These are phyloP conservation scores for Yarrowia porcina DNA, from an alignment of 805 yeast genomes.

Conservation along the genomic window DNA sequence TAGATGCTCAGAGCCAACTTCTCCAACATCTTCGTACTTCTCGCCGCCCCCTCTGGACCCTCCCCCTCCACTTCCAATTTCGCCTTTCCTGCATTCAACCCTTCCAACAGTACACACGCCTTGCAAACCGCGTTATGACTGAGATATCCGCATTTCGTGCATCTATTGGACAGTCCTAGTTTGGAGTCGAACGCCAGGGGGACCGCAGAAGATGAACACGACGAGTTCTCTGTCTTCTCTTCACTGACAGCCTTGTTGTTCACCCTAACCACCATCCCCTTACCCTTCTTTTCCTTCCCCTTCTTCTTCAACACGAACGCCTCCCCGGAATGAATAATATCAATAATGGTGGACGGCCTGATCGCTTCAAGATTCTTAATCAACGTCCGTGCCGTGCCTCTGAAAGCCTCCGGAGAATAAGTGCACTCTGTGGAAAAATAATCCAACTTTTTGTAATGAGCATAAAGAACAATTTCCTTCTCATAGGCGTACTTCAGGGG, in stretches of 20 bases:
- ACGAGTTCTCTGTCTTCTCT: too few relatives aligned
- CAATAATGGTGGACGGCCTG: conserved; percentile 89
- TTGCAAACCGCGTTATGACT: conserved; percentile 87
- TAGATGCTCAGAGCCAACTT: conserved; percentile 12
- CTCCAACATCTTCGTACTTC: conserved; percentile 28
- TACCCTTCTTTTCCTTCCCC: conserved; percentile 20
- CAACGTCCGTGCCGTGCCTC: conserved; percentile 94
- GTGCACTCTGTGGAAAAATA: conserved; percentile 97
- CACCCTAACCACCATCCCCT: conserved; percentile 8
- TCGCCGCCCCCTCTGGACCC: conserved; percentile 48
- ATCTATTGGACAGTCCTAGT: conserved; percentile 40
- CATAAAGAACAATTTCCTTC: conserved; percentile 94
- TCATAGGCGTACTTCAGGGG: conserved; percentile 96
- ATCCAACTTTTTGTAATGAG: conserved; percentile 92
- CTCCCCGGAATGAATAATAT: conserved; percentile 92
- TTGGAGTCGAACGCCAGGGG: conserved; percentile 23
- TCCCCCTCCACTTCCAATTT: conserved; percentile 64
- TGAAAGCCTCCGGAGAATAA: conserved; percentile 96
- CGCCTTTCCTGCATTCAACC: conserved; percentile 74
- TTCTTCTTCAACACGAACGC: conserved; percentile 52
- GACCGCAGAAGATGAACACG: neutral
- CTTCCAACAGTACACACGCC: conserved; percentile 85
- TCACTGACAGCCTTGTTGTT: too few relatives aligned
- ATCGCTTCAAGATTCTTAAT: conserved; percentile 87
- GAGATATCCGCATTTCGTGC: conserved; percentile 87